Evolutionary conservation across 768 basidiomycete species (phyloP), one percentile per base, ranked within the genome.

Genomic region (Lyophyllum atratum): DNA sequence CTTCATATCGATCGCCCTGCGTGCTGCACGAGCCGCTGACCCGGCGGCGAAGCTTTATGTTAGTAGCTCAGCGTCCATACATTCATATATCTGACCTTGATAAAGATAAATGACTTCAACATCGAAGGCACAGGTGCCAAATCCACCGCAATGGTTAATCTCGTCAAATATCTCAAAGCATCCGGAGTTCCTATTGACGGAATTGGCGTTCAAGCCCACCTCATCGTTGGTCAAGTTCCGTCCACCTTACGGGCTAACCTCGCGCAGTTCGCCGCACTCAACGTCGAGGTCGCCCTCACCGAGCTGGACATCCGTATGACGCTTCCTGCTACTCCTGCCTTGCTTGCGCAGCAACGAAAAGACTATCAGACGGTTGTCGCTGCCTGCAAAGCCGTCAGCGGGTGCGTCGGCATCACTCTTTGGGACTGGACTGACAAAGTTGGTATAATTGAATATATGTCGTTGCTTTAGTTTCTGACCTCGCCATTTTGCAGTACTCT

Each of bases 261-360:
- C 57, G 66, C 80, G 61, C 72, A 77, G 48, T 81, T 88, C 66
- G 76, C 82, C 15, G 78, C 78, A 11, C 79, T 86, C 25, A 85
- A 86, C 4, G 72, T 89, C 49, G 86, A 88, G 63, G 82, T 87
- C 29, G 86, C 85, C 17, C 80, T 87, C 62, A 89, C 87, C 3
- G 86, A 87, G 64, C 77, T 89, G 44, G 86, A 89, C 64, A 85
- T 84, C 65, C 78, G 86, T 54, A 84, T 85, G 75, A 74, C 74
- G 9, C 69, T 81, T 17, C 85, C 85, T 21, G 76, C 73, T 19
- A 83, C 83, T 4, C 60, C 69, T 19, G 79, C 78, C 1, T 71
- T 80, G 28, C 74, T 83, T 29, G 74, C 71, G 37, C 83, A 86
- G 63, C 85, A 87, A 65, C 72, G 79, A 63, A 74, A 70, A 55